These are phyloP conservation scores for Brassica balearica DNA, from an alignment of 441 rosid species.

Conservation along the genomic window DNA sequence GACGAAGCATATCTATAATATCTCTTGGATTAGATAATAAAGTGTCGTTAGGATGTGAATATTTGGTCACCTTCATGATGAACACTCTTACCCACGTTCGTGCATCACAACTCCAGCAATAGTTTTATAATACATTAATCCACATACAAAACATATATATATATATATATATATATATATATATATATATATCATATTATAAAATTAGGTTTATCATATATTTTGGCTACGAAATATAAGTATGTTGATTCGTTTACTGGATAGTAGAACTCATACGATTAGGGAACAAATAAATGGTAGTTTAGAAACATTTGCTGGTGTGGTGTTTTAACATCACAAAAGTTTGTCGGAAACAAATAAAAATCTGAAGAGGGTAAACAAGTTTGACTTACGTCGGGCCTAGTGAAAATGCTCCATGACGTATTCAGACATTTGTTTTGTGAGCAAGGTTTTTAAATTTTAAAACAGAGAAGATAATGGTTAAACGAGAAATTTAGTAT, in stretches of 20 bases:
- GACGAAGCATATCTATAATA: slow-evolving; percentile 26
- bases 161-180: too few species aligned
- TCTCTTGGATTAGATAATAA: slow-evolving; percentile 23
- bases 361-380: background rate
- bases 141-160: background rate
- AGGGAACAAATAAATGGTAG: background rate
- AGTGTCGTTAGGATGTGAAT: slow-evolving; percentile 28
- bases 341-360: background rate
- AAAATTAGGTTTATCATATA: background rate
- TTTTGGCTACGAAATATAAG: background rate
- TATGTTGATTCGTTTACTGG: background rate
- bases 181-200: background rate
- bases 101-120: slow-evolving; percentile 25
- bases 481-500: background rate
- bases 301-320: background rate
- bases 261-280: background rate
- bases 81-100: slow-evolving; percentile 41
- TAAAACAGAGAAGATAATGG: background rate
- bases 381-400: background rate
- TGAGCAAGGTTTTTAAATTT: background rate
- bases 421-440: background rate
- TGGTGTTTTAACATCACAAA: background rate
- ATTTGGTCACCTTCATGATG: slow-evolving; percentile 40
- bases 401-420: background rate
- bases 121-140: background rate